Base-by-base conservation (phyloP, 140 eudicot genomes). In the Ambrosia hybrid region DNA sequence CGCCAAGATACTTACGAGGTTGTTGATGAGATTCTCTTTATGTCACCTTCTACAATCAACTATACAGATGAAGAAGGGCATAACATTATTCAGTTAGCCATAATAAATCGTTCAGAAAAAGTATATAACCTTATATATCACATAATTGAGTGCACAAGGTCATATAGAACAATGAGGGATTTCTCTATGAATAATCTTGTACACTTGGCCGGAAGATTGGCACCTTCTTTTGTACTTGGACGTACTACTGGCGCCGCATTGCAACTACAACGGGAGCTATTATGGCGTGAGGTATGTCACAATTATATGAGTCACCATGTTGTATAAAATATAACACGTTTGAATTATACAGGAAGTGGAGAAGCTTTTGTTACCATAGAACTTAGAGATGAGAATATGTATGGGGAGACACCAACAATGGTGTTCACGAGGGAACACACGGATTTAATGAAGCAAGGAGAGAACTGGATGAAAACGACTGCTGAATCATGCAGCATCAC, bases 181-280 rank as follows among this genome's bases (percentile, higher is more conserved):
- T 0, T 0, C 55, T 52, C 11, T 34, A 5, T 0, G 39, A 70
- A 70, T 21, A 4, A 16, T 37, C 13, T 70, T 4, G n/a, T 15
- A 48, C 74, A 70, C 55, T 56, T 70, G 65, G 75, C 65, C 39
- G 75, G 39, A 70, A 39, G 16, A 38, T 38, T 38, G 16, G 65
- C 75, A 37, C n/a, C 75, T 38, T 38, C 65, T 14, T 1, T 4
- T 56, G 64, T 36, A 55, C 75, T 70, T 0, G 17, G 12, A n/a
- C 41, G 53, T 56, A 37, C 65, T 15, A 14, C 38, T 2, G 74
- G 74, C 2, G 65, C 74, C 15, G 74, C 74, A 55, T 37, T 70
- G 15, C 74, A 70, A 10, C 34, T 30, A 30, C 34, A 30, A 30
- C 34, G 34, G 34, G 34, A 30, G 34, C 34, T 30, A 30, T 30